Evolutionary conservation across 495 filamentous ascomycete genomes (phyloP), one percentile per base, ranked within the genome.

Genomic region (Pyrenula aspistea): DNA sequence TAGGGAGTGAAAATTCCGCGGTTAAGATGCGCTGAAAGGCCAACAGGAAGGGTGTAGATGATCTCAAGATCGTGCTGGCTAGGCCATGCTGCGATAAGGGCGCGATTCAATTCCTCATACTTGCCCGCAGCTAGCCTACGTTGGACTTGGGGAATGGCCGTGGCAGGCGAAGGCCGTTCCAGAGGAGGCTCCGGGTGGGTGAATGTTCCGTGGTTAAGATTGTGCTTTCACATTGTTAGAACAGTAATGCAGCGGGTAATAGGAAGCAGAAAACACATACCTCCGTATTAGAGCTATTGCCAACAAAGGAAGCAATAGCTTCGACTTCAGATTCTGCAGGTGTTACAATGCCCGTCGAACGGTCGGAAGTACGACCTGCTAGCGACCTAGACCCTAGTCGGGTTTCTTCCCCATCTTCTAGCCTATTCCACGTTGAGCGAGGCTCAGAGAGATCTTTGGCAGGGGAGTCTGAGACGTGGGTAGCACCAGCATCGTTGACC

Each of bases 41-140:
- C 63, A 22, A 65, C 59, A 2, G 65, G 63, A n/a, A 70, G 53
- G 42, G 51, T 60, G 2, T 62, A 55, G 47, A 77, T 70, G 20
- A 63, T 22, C 19, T 74, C 63, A 24, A 73, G 61, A 53, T 75
- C 70, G 10, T 49, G 19, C 50, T 69, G 60, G 24, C 51, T 64
- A 12, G 73, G 73, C 71, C 71, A 77, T 42, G 58, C 68, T 10
- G 60, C 57, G n/a, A 72, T 53, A 1, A 76, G 63, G 0, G 64
- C 59, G 31, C 50, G 57, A 25, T 54, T 58, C 25, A 74, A 0
- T 2, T 56, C 58, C 11, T 66, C 62, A 51, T 64, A 53, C 51
- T 65, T 61, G 24, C 55, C 60, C 22, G 20, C 49, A 10, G 47
- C 54, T 56, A 2, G 60, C 50, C 19, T 56, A 59, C 53, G 2